Percentiles rank a stretch among this genome's conserved stretches.
These are phyloP conservation scores for Nitzschia sp. DNA, from an alignment of 108 stramenopile species.

Conservation along the genomic window DNA sequence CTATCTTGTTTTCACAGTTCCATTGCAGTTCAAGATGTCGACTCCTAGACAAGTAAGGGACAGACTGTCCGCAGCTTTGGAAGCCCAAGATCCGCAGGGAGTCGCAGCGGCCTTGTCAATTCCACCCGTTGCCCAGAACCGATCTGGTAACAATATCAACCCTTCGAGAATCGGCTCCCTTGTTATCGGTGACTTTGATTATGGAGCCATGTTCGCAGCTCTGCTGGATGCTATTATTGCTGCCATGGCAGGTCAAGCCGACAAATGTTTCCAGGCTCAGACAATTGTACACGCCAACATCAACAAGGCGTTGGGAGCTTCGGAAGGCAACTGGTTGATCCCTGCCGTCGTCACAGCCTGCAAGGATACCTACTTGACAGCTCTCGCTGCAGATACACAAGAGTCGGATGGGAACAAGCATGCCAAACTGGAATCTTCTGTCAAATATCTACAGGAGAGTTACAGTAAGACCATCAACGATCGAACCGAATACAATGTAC, in stretches of 20 bases:
- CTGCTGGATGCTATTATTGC: constrained; percentile 57
- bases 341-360: constrained; percentile 76
- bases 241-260: constrained; percentile 59
- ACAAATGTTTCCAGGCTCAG: constrained; percentile 62
- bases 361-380: constrained; percentile 66
- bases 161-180: constrained; percentile 37
- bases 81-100: constrained; percentile 32
- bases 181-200: constrained; percentile 56
- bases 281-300: constrained; percentile 61
- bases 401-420: constrained; percentile 35
- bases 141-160: constrained; percentile 7
- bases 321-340: constrained; percentile 79
- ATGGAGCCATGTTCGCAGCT: constrained; percentile 55
- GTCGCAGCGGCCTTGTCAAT: constrained; percentile 18
- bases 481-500: constrained; percentile 62
- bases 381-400: constrained; percentile 55
- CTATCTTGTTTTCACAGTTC: too few relatives aligned
- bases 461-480: constrained; percentile 86
- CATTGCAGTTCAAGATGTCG: too few relatives aligned
- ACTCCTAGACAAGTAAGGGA: background rate
- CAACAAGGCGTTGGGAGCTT: constrained; percentile 63
- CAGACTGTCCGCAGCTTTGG: constrained; percentile 13
- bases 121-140: constrained; percentile 1
- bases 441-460: constrained; percentile 72
- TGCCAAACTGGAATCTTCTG: constrained; percentile 73